Evolutionary conservation across 1,284 basidiomycete species (phyloP), one percentile per base, ranked within the genome.

Genomic region (Phellopilus nigrolimitatus): DNA sequence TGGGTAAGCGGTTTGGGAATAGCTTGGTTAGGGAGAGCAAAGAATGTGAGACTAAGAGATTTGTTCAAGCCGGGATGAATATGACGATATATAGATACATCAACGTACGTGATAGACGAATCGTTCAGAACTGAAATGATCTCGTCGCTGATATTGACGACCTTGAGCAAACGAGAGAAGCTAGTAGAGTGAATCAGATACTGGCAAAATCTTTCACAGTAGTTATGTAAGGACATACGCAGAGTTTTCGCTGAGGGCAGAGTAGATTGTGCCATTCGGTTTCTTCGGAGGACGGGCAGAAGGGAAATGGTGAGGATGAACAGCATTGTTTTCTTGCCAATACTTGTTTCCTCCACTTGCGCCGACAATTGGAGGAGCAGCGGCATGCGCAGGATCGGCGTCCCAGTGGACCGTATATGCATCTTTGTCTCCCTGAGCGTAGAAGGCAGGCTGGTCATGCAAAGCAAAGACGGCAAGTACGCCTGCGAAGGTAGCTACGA

Each of bases 1-100:
- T 53, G 60, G 45, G 60, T 56, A 30, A 37, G 60, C 21, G 60
- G 70, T 30, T 56, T 63, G 3, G 60, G 69, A 12, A 79, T 59
- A 6, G 69, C 74, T 28, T 60, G 67, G 58, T 80, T 65, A 2
- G 76, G 73, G 15, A 71, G 65, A 1, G 78, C 78, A 55, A 80
- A 80, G 62, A 80, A 77, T 0, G 78, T 79, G 31, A 80, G 55
- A 25, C 78, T 80, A 45, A 10, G 47, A 48, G 36, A 34, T 15
- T 7, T 19, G 42, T 44, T 12, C 9, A 19, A 13, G 4, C 17
- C 17, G 6, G 24, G 30, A 27, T 24, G 15, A 7, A 25, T 27
- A 34, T 31, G 12, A 12, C 24, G 19, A 10, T 13, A 28, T 15
- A 19, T 46, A 46, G 28, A 8, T 33, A 19, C 43, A 46, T 31